phyloP scores from a whole-genome alignment of 345 rosid genomes.

The Eucalyptus lansdowneana region DNA sequence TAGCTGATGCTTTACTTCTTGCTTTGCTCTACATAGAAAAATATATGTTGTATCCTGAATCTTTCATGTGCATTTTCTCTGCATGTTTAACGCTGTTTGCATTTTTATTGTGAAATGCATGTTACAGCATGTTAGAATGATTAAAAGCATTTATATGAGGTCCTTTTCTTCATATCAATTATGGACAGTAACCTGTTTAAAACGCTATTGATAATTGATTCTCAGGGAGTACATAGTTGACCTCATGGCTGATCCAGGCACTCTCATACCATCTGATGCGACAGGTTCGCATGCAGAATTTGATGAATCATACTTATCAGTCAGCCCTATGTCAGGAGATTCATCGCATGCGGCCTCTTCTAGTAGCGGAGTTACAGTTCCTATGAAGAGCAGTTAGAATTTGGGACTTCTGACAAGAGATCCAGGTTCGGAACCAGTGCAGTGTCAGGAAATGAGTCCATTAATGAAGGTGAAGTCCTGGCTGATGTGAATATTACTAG shows the following conservation, averaged over 20 bases:
- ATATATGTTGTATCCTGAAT: not conserved
- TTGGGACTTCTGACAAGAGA: slow-evolving; percentile 40
- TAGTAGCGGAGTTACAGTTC: slow-evolving; percentile 60
- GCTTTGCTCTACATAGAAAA: not conserved
- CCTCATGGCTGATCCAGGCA: slow-evolving; percentile 94
- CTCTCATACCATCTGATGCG: slow-evolving; percentile 85
- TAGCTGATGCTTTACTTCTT: not conserved
- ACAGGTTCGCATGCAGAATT: slow-evolving; percentile 56
- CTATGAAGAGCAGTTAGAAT: slow-evolving; percentile 45
- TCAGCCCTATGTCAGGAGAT: slow-evolving; percentile 57
- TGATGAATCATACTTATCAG: slow-evolving; percentile 48
- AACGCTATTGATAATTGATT: slow-evolving; percentile 11
- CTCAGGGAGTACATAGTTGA: slow-evolving; percentile 97
- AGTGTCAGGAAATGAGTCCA: slow-evolving; percentile 24
- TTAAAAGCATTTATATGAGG: not conserved
- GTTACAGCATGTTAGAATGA: not conserved
- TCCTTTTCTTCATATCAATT: not conserved
- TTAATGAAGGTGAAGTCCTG: slow-evolving; percentile 18
- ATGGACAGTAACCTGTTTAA: not conserved
- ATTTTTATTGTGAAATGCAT: not conserved
- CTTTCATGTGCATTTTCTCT: not conserved
- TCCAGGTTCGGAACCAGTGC: slow-evolving; percentile 19
- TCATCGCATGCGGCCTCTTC: slow-evolving; percentile 45
- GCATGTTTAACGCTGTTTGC: not conserved
- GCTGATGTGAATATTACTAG: not conserved